These are phyloP conservation scores for Fagus crenata DNA, from an alignment of 306 rosid genomes.

Conservation along the genomic window DNA sequence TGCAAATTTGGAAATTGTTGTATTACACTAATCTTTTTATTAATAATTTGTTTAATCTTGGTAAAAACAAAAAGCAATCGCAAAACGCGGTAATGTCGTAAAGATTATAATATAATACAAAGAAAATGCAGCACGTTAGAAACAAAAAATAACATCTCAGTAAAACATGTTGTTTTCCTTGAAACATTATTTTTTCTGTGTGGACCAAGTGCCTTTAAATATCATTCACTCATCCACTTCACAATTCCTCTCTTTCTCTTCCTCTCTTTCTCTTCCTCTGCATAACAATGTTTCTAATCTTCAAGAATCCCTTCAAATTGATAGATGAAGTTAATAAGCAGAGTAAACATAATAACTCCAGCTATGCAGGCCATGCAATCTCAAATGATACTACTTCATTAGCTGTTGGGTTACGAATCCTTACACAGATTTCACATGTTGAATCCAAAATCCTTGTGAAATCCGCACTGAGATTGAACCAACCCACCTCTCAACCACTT, in stretches of 20 bases:
- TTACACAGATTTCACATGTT: constrained; percentile 22
- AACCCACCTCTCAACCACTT: constrained; percentile 10
- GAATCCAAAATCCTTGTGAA: constrained; percentile 37
- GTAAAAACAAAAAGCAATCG: neutral
- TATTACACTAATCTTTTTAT: no score
- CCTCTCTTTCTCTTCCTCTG: neutral
- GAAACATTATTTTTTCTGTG: neutral
- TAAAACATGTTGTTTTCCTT: constrained; percentile 1
- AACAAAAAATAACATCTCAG: neutral
- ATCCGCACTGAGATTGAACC: constrained; percentile 31
- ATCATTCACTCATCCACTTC: constrained; percentile 12
- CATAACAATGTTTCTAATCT: constrained; percentile 13
- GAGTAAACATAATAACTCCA: neutral
- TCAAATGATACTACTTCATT: neutral
- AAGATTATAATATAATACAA: neutral
- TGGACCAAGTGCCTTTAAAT: constrained; percentile 16
- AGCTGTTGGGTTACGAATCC: constrained; percentile 46
- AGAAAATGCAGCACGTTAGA: neutral
- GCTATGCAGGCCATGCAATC: neutral
- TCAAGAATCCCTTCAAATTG: constrained; percentile 26
- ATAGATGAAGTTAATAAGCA: neutral
- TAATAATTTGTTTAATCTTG: no score
- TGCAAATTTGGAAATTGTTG: no score
- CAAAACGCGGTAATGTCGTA: neutral
- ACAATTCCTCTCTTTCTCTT: constrained; percentile 2